These are phyloP conservation scores for Hirsutella thompsonii DNA, from an alignment of 2,329 filamentous ascomycete genomes.

Conservation along the genomic window DNA sequence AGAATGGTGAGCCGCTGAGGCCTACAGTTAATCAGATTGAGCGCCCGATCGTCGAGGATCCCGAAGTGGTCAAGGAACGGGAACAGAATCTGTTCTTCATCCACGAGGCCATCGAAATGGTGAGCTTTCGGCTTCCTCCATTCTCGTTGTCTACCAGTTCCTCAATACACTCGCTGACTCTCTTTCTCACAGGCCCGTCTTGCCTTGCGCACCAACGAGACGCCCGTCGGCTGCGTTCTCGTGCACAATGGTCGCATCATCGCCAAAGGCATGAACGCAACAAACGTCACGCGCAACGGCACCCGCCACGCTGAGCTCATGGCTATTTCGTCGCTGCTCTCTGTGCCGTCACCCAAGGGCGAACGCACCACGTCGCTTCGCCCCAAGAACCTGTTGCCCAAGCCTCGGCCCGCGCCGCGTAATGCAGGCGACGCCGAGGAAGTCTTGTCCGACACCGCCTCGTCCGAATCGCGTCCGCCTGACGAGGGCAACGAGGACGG, in stretches of 20 bases:
- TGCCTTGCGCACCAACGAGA: slow-evolving; percentile 77
- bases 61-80: slow-evolving; percentile 17
- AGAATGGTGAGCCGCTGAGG: not conserved
- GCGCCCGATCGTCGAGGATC: slow-evolving; percentile 9
- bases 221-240: slow-evolving; percentile 90
- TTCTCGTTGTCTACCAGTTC: not conserved
- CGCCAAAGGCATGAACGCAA: slow-evolving; percentile 90
- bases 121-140: slow-evolving; percentile 24
- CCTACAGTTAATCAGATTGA: not conserved
- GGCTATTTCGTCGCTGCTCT: slow-evolving; percentile 52
- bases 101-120: slow-evolving; percentile 77
- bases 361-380: slow-evolving; percentile 18
- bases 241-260: slow-evolving; percentile 71
- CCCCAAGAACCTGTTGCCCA: slow-evolving; percentile 14
- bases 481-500: slow-evolving; percentile 40
- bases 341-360: slow-evolving; percentile 20
- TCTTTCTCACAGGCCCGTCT: slow-evolving; percentile 54
- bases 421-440: not conserved
- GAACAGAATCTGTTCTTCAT: slow-evolving; percentile 48
- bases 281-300: slow-evolving; percentile 79
- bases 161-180: not conserved
- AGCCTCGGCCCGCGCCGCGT: too few species aligned
- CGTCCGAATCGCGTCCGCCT: slow-evolving; percentile 10
- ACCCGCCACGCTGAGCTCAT: slow-evolving; percentile 94
- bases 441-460: slow-evolving; percentile 3